phyloP scores from a whole-genome alignment of 805 yeast genomes.

The Candida yuanshanica region DNA sequence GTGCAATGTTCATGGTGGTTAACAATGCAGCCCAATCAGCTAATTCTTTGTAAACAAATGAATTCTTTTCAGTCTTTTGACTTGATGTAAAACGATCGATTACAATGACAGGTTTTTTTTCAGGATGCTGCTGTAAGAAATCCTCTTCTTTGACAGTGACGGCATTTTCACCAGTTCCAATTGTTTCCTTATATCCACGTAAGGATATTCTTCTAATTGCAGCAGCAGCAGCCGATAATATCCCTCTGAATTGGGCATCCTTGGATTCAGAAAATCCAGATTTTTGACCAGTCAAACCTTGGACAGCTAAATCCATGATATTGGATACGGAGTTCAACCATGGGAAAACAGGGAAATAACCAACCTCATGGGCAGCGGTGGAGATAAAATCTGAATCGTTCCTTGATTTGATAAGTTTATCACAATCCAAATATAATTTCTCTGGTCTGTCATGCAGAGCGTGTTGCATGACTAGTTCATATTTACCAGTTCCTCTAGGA shows the following conservation, averaged over 20 bases:
- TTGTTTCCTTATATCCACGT: constrained; percentile 34
- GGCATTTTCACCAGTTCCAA: constrained; percentile 26
- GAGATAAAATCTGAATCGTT: constrained; percentile 65
- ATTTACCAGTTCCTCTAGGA: constrained; percentile 94
- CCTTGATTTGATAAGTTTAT: constrained; percentile 62
- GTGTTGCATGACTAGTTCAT: constrained; percentile 66
- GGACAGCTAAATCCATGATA: constrained; percentile 78
- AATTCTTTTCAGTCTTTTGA: constrained; percentile 52
- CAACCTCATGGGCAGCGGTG: constrained; percentile 68
- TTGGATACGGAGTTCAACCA: constrained; percentile 81
- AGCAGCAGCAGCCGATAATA: constrained; percentile 63
- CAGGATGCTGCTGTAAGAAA: constrained; percentile 79
- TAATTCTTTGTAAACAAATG: constrained; percentile 63
- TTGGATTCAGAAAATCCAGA: constrained; percentile 82
- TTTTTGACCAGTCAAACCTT: constrained; percentile 90
- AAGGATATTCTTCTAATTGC: constrained; percentile 67
- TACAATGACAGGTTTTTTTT: constrained; percentile 78
- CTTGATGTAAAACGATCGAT: constrained; percentile 62
- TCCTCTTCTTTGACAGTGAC: constrained; percentile 63
- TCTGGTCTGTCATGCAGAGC: constrained; percentile 56
- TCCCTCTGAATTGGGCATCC: constrained; percentile 76
- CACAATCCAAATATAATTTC: constrained; percentile 74
- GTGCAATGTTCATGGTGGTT: constrained; percentile 75
- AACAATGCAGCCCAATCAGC: constrained; percentile 88
- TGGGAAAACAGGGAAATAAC: constrained; percentile 91